Base-by-base conservation (phyloP, 768 basidiomycete genomes). In the Hericium coralloides region DNA sequence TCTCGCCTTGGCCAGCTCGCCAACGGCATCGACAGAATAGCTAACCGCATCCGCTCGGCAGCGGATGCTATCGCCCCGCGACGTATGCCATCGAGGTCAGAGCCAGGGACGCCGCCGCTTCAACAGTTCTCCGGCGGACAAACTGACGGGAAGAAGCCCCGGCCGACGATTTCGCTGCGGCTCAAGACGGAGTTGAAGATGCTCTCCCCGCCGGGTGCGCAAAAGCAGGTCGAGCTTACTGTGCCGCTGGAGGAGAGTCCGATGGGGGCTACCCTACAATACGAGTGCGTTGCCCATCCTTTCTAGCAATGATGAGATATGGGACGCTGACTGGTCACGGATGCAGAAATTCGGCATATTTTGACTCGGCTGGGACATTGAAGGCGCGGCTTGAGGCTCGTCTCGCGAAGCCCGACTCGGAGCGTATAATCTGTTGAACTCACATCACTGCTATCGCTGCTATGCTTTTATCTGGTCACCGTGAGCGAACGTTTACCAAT, bases 361-460 rank as follows among this genome's bases (percentile, higher is more conserved):
- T 58, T 14, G 59, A 63, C 15, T 15, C 39, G 2, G 31, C 54
- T 15, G 63, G 63, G 9, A 53, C 61, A n/a, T 45, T 63, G 53
- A 55, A 56, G 12, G 63, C 47, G 22, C 49, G 52, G 43, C 61
- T 63, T 26, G 63, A 53, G 23, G 61, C 59, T 41, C 59, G 63
- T 20, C 49, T 63, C 25, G 55, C 52, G n/a, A 50, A 60, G 38
- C 10, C 39, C 8, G 55, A 55, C 8, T 0, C 43, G 10, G 59
- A 57, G 20, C 62, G 62, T 36, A 43, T 63, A 18, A 63, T 63
- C 12, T 63, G 62, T 43, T 63, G 45, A 45, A 20, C 31, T 8
- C 7, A 6, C n/a, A n/a, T n/a, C n/a, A n/a, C n/a, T n/a, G n/a
- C n/a, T 0, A 31, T 31, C 31, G 10, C 3, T 22, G 18, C 49